A percentile compares a stretch with the other conserved stretches of the same genome.
Conservation (phyloP, 202 grass and related monocot genomes). For the Setaria italica region DNA sequence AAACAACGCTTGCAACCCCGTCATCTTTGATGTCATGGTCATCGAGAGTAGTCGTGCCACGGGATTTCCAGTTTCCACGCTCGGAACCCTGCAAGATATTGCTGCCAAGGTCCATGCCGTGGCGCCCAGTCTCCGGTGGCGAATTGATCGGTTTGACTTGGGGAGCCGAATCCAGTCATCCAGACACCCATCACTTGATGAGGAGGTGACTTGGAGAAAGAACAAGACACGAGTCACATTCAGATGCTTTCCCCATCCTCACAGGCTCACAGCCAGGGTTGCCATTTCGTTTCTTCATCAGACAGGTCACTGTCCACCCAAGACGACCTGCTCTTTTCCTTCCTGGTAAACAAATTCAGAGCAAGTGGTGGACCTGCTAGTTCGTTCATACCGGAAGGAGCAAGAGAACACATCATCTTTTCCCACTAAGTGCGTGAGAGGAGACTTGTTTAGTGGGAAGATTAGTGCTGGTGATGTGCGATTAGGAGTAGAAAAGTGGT, state of each 20-base stretch:
- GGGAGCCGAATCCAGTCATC: background rate
- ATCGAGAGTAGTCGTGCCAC: background rate
- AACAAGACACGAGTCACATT: constrained; percentile 19
- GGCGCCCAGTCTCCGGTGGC: background rate
- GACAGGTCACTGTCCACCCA: constrained; percentile 35
- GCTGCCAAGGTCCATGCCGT: background rate
- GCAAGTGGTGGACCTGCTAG: background rate
- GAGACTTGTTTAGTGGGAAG: background rate
- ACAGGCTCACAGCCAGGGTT: background rate
- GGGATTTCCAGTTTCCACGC: background rate
- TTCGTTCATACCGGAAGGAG: constrained; percentile 16
- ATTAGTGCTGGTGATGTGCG: background rate
- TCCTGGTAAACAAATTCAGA: background rate
- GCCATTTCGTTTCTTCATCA: background rate
- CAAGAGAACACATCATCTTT: background rate
- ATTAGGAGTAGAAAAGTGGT: background rate
- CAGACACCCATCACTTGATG: background rate
- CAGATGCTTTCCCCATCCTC: background rate
- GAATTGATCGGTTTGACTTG: background rate
- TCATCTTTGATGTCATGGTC: background rate
- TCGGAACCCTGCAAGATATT: background rate
- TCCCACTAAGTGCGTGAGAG: background rate
- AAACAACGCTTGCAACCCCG: too few relatives aligned
- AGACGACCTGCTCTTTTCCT: background rate
- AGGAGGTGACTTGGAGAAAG: background rate